Percentiles rank a stretch among this genome's conserved stretches.
Evolutionary conservation across 2,329 filamentous ascomycete genomes (phyloP).

Genomic region (Phoma sp.): DNA sequence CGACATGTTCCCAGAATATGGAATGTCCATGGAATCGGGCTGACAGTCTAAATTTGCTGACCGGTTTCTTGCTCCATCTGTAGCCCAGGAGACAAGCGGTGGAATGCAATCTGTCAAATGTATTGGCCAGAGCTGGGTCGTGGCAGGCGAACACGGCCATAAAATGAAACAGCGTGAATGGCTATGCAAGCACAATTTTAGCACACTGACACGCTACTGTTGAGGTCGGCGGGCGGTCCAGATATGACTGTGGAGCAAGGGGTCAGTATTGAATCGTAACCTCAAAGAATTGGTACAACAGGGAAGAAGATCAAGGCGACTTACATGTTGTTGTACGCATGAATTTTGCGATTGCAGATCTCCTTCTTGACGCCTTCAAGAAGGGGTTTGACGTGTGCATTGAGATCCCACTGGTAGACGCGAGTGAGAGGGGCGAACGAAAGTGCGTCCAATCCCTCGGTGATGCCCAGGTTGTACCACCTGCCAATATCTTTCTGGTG

Average conservation of each 20-base stretch:
- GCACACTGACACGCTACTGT: constrained; percentile 36
- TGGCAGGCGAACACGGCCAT: constrained; percentile 19
- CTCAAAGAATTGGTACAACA: constrained; percentile 33
- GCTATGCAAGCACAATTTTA: constrained; percentile 22
- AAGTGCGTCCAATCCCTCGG: constrained; percentile 73
- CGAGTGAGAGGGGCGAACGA: constrained; percentile 75
- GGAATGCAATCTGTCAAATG: constrained; percentile 15
- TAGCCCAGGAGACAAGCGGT: constrained; percentile 14
- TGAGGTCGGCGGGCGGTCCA: constrained; percentile 55
- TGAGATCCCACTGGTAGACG: constrained; percentile 64
- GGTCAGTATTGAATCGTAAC: constrained; percentile 35
- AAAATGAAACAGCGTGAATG: constrained; percentile 17
- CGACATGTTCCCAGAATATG: constrained; percentile 7
- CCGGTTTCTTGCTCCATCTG: constrained; percentile 5
- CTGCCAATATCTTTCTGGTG: constrained; percentile 72
- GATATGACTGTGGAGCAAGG: constrained; percentile 51
- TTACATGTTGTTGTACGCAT: constrained; percentile 79
- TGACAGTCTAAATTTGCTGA: constrained; percentile 4
- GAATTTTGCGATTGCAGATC: constrained; percentile 70
- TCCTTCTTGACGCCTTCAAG: constrained; percentile 69
- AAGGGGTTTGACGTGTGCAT: constrained; percentile 67
- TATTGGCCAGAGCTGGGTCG: constrained; percentile 16
- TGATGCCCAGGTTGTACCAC: constrained; percentile 84
- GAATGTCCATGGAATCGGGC: constrained; percentile 11
- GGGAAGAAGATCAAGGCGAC: constrained; percentile 44